Evolutionary conservation across 2,329 filamentous ascomycete species (phyloP).

Genomic region (Camillea tinctor): DNA sequence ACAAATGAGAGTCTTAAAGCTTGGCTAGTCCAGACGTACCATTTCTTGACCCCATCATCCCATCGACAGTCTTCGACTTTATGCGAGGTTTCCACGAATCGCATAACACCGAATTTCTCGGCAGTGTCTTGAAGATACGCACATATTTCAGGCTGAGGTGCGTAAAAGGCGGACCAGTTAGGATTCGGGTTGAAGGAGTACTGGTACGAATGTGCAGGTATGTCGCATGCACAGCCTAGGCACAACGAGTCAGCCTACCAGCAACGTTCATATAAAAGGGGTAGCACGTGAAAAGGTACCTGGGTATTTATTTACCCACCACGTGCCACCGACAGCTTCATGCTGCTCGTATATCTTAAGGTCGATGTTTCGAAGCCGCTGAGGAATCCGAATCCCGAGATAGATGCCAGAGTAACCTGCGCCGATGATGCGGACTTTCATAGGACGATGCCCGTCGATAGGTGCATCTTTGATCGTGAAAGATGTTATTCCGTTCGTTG

Average conservation of each 20-base stretch:
- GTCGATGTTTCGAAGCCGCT: constrained; percentile 34
- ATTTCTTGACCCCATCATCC: constrained; percentile 39
- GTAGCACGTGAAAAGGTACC: constrained; percentile 15
- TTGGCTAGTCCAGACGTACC: constrained; percentile 24
- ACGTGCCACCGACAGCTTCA: constrained; percentile 37
- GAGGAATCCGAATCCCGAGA: constrained; percentile 34
- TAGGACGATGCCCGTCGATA: constrained; percentile 30
- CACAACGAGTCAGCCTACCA: constrained; percentile 8
- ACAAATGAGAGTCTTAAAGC: background rate
- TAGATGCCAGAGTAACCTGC: constrained; percentile 38
- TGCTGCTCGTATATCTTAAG: constrained; percentile 35
- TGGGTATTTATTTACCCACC: constrained; percentile 39
- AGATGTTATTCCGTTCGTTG: background rate
- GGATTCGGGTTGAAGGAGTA: constrained; percentile 56
- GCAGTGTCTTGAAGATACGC: constrained; percentile 48
- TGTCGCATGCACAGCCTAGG: constrained; percentile 33
- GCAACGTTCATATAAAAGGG: background rate
- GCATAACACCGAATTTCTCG: constrained; percentile 44
- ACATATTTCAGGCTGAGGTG: constrained; percentile 47
- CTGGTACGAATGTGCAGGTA: constrained; percentile 52
- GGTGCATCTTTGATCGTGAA: constrained; percentile 28
- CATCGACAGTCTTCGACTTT: constrained; percentile 41
- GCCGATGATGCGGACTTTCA: constrained; percentile 37
- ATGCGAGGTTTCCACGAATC: constrained; percentile 46
- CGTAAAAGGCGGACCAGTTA: constrained; percentile 52